Evolutionary conservation across 164 flowering plant species (phyloP).

Genomic region (Umbellularia californica): DNA sequence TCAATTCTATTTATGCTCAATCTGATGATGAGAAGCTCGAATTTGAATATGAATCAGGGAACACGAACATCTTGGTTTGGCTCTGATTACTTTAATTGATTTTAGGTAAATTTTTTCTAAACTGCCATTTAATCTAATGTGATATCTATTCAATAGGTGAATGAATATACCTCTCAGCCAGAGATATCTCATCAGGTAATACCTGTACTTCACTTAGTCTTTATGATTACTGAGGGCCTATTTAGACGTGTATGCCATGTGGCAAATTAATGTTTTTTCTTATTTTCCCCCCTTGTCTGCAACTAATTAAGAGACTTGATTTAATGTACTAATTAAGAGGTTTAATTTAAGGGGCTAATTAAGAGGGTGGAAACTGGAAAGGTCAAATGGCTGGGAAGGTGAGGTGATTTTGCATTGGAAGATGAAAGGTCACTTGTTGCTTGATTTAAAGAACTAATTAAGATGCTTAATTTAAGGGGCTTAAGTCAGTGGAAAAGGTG

Average conservation of each 20-base stretch:
- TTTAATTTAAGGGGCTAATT: no score
- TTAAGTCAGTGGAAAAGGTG: no score
- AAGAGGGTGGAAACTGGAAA: no score
- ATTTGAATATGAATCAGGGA: constrained; percentile 97
- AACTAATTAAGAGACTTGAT: no score
- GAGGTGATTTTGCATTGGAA: no score
- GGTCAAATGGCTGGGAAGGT: no score
- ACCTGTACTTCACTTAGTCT: constrained; percentile 1
- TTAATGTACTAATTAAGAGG: no score
- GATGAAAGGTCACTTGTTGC: no score
- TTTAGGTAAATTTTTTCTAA: not conserved
- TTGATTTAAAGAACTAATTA: no score
- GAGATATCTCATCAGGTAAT: constrained; percentile 86
- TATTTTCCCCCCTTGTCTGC: no score
- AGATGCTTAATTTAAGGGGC: no score
- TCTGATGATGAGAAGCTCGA: constrained; percentile 94
- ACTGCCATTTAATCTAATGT: constrained; percentile 1
- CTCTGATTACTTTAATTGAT: not conserved
- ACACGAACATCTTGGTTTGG: constrained; percentile 75
- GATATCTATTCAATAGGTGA: constrained; percentile 41
- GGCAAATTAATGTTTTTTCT: not conserved
- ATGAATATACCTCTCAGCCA: constrained; percentile 60
- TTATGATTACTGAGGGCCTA: not conserved
- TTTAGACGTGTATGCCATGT: not conserved
- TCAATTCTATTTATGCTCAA: constrained; percentile 90